These are phyloP conservation scores for Blastocystis sp. DNA, from an alignment of 352 stramenopile genomes.

Conservation along the genomic window DNA sequence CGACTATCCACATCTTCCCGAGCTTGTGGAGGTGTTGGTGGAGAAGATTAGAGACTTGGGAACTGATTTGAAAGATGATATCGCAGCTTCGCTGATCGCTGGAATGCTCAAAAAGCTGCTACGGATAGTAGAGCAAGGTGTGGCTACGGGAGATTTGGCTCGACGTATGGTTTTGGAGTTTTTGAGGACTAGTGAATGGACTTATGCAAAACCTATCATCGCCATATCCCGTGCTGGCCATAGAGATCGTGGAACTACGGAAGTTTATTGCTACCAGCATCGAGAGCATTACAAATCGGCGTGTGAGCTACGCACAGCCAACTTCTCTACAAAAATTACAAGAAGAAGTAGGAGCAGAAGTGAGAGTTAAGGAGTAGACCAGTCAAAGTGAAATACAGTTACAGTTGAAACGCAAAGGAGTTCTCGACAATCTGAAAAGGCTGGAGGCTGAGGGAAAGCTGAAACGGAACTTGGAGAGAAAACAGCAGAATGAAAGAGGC, in stretches of 20 bases:
- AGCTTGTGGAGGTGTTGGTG: background rate
- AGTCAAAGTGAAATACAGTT: background rate
- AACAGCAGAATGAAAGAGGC: background rate
- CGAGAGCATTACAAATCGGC: background rate
- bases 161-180: background rate
- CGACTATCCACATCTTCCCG: background rate
- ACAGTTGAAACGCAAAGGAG: background rate
- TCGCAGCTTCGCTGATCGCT: background rate
- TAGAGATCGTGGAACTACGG: background rate
- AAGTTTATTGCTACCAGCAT: background rate
- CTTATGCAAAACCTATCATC: background rate
- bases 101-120: background rate
- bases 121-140: background rate
- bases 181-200: background rate
- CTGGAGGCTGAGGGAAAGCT: background rate
- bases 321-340: background rate
- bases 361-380: background rate
- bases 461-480: background rate
- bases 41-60: background rate
- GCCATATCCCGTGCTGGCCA: background rate
- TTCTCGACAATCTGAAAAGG: background rate
- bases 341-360: background rate
- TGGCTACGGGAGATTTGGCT: background rate
- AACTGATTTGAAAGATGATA: background rate
- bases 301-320: background rate